Percentiles rank a stretch among this genome's conserved stretches.
Conservation (phyloP, 345 rosid species). For the Luvunga scandens region DNA sequence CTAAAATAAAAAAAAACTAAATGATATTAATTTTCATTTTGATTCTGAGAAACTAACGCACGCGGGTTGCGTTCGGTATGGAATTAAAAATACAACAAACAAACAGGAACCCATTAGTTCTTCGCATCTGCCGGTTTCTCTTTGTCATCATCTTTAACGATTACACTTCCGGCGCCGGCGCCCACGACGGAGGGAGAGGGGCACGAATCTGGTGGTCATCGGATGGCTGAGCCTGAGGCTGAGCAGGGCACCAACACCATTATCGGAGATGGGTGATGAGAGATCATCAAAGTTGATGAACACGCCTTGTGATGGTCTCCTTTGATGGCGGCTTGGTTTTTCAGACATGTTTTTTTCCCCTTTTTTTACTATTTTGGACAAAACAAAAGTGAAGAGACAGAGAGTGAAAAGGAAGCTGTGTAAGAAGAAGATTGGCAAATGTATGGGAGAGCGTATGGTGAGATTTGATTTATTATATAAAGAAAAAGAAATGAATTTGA, state of each 20-base stretch:
- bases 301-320: conserved; percentile 25
- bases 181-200: neutral
- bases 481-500: too few relatives aligned
- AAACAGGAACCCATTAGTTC: neutral
- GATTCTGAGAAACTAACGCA: neutral
- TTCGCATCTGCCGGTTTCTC: neutral
- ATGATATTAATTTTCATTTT: neutral
- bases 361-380: neutral
- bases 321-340: conserved; percentile 21
- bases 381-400: too few relatives aligned
- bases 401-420: too few relatives aligned
- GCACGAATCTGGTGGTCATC: neutral
- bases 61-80: neutral
- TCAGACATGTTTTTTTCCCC: conserved; percentile 7
- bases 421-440: neutral
- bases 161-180: neutral
- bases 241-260: neutral
- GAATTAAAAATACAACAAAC: neutral
- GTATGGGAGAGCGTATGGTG: neutral
- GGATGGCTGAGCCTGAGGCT: neutral
- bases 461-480: neutral
- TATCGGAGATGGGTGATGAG: neutral
- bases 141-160: neutral
- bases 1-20: too few relatives aligned
- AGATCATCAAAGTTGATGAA: conserved; percentile 17